phyloP scores from a whole-genome alignment of 2,329 filamentous ascomycete genomes.

The Fusarium caatingaense region DNA sequence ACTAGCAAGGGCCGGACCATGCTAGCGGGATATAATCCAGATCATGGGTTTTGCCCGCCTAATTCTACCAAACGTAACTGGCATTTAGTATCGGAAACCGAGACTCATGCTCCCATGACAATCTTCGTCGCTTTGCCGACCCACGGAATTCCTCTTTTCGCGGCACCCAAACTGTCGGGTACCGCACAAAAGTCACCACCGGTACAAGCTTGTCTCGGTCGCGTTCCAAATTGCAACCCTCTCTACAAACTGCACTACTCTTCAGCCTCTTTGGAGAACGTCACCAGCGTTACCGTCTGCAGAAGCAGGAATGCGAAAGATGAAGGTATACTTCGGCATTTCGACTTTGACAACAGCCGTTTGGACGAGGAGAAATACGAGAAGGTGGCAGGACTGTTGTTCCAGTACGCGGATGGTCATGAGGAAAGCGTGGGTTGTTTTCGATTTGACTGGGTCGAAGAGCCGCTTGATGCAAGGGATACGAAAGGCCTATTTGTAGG shows the following conservation, averaged over 20 bases:
- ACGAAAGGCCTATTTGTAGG: neutral
- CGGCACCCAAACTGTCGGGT: neutral
- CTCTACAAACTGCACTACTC: neutral
- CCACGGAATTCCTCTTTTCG: conserved; percentile 1
- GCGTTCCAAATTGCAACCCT: neutral
- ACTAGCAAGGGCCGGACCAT: neutral
- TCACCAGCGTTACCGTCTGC: neutral
- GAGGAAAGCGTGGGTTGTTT: conserved; percentile 17
- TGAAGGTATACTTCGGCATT: neutral
- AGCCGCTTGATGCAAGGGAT: neutral
- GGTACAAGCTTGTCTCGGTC: neutral
- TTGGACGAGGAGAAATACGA: neutral
- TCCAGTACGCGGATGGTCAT: neutral
- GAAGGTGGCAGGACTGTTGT: conserved; percentile 4
- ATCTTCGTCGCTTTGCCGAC: conserved; percentile 5
- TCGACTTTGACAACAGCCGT: neutral
- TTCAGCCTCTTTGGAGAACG: neutral
- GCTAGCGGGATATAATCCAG: conserved; percentile 3
- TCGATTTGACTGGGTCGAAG: neutral
- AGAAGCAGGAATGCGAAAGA: neutral
- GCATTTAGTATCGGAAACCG: neutral
- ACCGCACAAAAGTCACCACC: too few species aligned
- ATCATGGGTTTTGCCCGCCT: neutral
- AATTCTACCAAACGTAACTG: neutral
- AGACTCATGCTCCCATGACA: neutral